These are phyloP conservation scores for Loxodes magnus DNA, from an alignment of 73 alveolate genomes.

Conservation along the genomic window DNA sequence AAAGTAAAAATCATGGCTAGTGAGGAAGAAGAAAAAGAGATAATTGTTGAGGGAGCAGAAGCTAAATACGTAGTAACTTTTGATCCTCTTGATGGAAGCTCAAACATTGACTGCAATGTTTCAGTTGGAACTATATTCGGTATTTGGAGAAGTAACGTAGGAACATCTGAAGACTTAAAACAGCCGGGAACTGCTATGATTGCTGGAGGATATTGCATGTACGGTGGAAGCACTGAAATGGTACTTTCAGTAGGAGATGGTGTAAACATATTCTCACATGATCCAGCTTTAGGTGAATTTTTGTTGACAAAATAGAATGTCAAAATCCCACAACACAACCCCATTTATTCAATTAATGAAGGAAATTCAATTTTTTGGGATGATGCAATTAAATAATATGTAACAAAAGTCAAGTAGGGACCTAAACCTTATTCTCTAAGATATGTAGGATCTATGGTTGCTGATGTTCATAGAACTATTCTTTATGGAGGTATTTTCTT, in stretches of 20 bases:
- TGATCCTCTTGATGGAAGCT: constrained; percentile 17
- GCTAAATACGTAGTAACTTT: constrained; percentile 11
- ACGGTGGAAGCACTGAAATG: constrained; percentile 39
- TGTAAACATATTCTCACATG: constrained; percentile 40
- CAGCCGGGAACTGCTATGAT: constrained; percentile 28
- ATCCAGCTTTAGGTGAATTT: constrained; percentile 46
- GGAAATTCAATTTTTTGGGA: constrained; percentile 46
- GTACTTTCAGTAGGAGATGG: constrained; percentile 35
- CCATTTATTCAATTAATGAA: constrained; percentile 47
- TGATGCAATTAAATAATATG: constrained; percentile 27
- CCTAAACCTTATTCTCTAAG: constrained; percentile 34
- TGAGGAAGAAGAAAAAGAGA: constrained; percentile 19
- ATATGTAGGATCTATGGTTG: constrained; percentile 57
- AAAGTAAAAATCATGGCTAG: constrained; percentile 25
- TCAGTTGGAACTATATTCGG: constrained; percentile 16
- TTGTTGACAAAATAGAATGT: constrained; percentile 47
- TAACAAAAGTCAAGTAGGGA: constrained; percentile 17
- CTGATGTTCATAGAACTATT: constrained; percentile 52
- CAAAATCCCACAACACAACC: constrained; percentile 22
- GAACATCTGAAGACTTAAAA: constrained; percentile 17
- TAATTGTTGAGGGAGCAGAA: constrained; percentile 4
- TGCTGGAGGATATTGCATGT: constrained; percentile 33
- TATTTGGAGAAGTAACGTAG: constrained; percentile 3
- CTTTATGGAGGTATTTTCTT: constrained; percentile 53
- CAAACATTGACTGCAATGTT: constrained; percentile 22